phyloP scores from a whole-genome alignment of 192 early-diverging fungal species.

The Pilobolus umbonatus region DNA sequence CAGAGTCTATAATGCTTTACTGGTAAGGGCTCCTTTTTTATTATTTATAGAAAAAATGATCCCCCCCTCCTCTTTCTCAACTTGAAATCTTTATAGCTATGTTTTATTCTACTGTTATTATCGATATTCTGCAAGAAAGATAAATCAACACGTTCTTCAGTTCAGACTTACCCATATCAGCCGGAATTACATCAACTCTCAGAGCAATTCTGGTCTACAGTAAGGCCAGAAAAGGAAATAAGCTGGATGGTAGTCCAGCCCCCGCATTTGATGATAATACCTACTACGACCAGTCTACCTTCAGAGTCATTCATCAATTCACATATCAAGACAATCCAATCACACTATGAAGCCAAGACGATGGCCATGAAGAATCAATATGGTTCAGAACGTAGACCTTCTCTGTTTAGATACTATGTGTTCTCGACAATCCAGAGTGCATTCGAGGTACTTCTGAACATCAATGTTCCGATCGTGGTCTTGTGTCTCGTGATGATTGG shows the following conservation, averaged over 20 bases:
- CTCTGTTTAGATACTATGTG: background rate
- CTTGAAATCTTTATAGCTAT: constrained; percentile 9
- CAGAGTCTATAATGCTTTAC: constrained; percentile 18
- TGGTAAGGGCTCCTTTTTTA: constrained; percentile 15
- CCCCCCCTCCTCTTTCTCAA: background rate
- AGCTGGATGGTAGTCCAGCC: background rate
- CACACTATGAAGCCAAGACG: background rate
- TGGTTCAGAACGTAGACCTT: background rate
- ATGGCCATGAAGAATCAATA: background rate
- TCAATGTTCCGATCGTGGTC: constrained; percentile 27
- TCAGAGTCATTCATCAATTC: background rate
- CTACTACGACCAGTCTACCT: background rate
- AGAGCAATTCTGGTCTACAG: constrained; percentile 6
- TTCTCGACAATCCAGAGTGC: background rate
- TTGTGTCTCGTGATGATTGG: constrained; percentile 20
- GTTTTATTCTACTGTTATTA: constrained; percentile 5
- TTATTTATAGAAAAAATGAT: background rate
- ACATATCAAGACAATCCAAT: background rate
- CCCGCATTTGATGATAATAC: background rate
- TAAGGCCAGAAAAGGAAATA: background rate
- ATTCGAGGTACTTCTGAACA: background rate
- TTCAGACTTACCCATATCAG: no score
- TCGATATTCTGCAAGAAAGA: constrained; percentile 1
- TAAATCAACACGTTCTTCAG: background rate
- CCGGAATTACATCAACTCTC: constrained; percentile 4